Evolutionary conservation across 768 basidiomycete species (phyloP).

Genomic region (Peribolospora baueri): DNA sequence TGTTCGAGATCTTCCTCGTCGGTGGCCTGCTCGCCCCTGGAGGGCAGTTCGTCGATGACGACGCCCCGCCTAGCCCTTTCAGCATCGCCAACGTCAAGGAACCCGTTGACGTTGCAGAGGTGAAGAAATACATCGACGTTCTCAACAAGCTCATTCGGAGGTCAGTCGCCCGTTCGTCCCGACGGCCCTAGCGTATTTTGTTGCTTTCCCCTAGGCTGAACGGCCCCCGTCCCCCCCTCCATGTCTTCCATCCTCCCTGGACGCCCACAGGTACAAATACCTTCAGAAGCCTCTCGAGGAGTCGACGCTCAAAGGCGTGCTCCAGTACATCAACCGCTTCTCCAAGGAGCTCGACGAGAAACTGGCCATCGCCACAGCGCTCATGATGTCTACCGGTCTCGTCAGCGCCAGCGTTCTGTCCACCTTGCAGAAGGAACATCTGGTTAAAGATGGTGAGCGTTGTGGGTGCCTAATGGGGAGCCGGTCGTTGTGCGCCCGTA

Average conservation of each 20-base stretch:
- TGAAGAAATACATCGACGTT: constrained; percentile 83
- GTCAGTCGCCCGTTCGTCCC: constrained; percentile 22
- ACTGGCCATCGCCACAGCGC: constrained; percentile 52
- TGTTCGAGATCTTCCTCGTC: constrained; percentile 87
- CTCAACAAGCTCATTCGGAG: constrained; percentile 88
- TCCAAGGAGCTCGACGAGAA: constrained; percentile 49
- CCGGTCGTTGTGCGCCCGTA: constrained; percentile 3
- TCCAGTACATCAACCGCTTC: constrained; percentile 83
- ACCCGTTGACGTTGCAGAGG: constrained; percentile 53
- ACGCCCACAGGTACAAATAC: constrained; percentile 64
- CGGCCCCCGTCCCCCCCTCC: neutral
- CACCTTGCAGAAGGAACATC: constrained; percentile 71
- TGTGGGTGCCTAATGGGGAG: too few relatives aligned
- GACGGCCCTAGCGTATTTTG: neutral
- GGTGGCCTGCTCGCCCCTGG: constrained; percentile 93
- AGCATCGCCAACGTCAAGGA: constrained; percentile 59
- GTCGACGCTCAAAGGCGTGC: constrained; percentile 48
- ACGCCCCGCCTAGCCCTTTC: constrained; percentile 63
- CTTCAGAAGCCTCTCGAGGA: constrained; percentile 90
- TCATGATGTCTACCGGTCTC: constrained; percentile 62
- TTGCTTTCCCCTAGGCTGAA: neutral
- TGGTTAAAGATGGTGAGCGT: constrained; percentile 63
- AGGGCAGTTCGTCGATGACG: constrained; percentile 69
- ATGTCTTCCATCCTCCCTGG: neutral
- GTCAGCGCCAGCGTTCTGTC: constrained; percentile 44